phyloP scores from a whole-genome alignment of 345 rosid genomes.

The Cardamine resedifolia region DNA sequence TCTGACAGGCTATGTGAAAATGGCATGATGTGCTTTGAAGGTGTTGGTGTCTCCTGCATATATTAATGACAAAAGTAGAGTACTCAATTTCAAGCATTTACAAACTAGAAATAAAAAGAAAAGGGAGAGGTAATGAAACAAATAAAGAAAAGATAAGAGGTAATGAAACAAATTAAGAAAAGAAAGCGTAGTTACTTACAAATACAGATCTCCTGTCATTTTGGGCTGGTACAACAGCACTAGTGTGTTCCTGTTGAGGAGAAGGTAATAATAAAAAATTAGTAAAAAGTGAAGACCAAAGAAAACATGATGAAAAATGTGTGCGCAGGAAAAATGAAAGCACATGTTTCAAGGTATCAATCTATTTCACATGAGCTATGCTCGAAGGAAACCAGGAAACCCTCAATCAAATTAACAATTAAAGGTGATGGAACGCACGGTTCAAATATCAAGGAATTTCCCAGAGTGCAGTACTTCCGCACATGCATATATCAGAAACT shows the following conservation, averaged over 20 bases:
- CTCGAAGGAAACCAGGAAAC: neutral
- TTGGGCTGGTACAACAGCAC: slow-evolving; percentile 45
- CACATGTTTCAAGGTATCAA: neutral
- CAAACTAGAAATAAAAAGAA: slow-evolving; percentile 1
- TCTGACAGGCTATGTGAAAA: slow-evolving; percentile 74
- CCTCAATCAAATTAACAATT: neutral
- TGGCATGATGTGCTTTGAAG: slow-evolving; percentile 71
- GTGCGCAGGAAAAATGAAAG: neutral
- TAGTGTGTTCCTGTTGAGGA: slow-evolving; percentile 57
- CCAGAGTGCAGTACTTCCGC: slow-evolving; percentile 9
- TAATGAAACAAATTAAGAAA: slow-evolving; percentile 2
- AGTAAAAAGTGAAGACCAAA: slow-evolving; percentile 13
- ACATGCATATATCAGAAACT: slow-evolving; percentile 19
- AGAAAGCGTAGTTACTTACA: slow-evolving; percentile 53
- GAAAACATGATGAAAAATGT: neutral
- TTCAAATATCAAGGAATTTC: slow-evolving; percentile 12
- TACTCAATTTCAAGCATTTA: slow-evolving; percentile 15
- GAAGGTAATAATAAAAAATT: slow-evolving; percentile 11
- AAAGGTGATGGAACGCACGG: slow-evolving; percentile 1
- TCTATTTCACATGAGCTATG: slow-evolving; percentile 4
- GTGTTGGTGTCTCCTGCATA: slow-evolving; percentile 85
- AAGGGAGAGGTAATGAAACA: slow-evolving; percentile 6
- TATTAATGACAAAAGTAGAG: slow-evolving; percentile 1
- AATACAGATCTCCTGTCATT: slow-evolving; percentile 55
- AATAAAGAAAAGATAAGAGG: slow-evolving; percentile 1